Evolutionary conservation across 2,329 filamentous ascomycete species (phyloP).

Genomic region (Paraconiothyrium brasiliense): DNA sequence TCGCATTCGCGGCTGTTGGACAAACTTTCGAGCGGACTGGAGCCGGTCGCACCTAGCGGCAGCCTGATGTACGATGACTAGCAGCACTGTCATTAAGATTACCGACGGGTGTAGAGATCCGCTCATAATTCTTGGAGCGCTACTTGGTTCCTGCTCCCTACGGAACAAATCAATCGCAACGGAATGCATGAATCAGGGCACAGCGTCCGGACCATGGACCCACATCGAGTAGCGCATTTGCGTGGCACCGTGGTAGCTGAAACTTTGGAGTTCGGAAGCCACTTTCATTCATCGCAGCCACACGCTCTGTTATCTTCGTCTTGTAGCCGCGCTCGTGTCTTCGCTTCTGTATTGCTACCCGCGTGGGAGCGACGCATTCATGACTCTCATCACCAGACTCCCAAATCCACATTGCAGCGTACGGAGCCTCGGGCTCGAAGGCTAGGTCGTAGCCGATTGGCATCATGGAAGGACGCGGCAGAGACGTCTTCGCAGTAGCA

Average conservation of each 20-base stretch:
- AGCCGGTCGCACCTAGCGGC: not conserved
- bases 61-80: not conserved
- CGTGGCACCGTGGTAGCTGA: not conserved
- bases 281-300: not conserved
- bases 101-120: not conserved
- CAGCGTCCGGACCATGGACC: not conserved
- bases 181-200: not conserved
- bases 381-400: not conserved
- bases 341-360: not conserved
- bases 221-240: not conserved
- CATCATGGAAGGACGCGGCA: slow-evolving; percentile 30
- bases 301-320: not conserved
- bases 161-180: not conserved
- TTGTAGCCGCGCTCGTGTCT: not conserved
- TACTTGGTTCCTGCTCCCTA: not conserved
- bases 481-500: slow-evolving; percentile 40
- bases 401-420: not conserved
- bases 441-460: not conserved
- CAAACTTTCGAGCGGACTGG: not conserved
- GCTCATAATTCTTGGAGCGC: not conserved
- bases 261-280: not conserved
- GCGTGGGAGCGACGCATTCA: not conserved
- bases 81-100: not conserved
- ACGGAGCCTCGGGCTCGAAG: not conserved
- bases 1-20: not conserved